Evolutionary conservation across 352 stramenopile species (phyloP).

Genomic region (Phytophthora pseudosyringae): DNA sequence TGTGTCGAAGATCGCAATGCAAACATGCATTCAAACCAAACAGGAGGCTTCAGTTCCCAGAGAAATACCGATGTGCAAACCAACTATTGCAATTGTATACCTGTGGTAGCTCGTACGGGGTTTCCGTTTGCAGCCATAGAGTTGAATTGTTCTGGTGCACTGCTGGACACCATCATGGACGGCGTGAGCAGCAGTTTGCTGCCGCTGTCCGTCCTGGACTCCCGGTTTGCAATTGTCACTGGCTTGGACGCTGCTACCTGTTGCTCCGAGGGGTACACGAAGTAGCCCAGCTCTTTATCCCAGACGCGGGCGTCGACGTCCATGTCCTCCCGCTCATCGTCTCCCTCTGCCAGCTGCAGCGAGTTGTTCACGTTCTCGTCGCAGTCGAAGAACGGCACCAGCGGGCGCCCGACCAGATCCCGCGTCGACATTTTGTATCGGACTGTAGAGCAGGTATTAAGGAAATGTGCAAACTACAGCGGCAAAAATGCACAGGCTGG

Average conservation of each 20-base stretch:
- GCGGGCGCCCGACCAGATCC: slow-evolving; percentile 65
- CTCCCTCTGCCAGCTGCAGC: slow-evolving; percentile 46
- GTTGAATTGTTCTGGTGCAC: slow-evolving; percentile 47
- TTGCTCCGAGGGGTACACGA: slow-evolving; percentile 76
- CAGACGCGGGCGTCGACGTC: slow-evolving; percentile 86
- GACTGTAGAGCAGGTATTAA: slow-evolving; percentile 16
- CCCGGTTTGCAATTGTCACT: slow-evolving; percentile 24
- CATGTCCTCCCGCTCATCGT: slow-evolving; percentile 56
- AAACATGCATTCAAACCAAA: slow-evolving; percentile 24
- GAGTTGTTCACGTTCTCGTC: slow-evolving; percentile 80
- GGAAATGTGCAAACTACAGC: slow-evolving; percentile 29
- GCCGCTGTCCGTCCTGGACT: slow-evolving; percentile 31
- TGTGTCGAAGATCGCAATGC: slow-evolving; percentile 27
- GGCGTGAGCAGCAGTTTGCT: slow-evolving; percentile 66
- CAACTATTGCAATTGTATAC: slow-evolving; percentile 33
- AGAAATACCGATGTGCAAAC: slow-evolving; percentile 7
- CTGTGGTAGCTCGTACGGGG: slow-evolving; percentile 17
- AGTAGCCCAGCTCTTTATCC: slow-evolving; percentile 85
- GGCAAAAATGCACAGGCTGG: slow-evolving; percentile 20
- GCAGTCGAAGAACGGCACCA: slow-evolving; percentile 80
- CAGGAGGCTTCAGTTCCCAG: slow-evolving; percentile 17
- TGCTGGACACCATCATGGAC: slow-evolving; percentile 80
- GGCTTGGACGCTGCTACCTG: slow-evolving; percentile 15
- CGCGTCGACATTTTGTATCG: slow-evolving; percentile 38
- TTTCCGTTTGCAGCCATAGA: slow-evolving; percentile 32